phyloP scores from a whole-genome alignment of 2,329 filamentous ascomycete species.

The Phyllosticta citribraziliensis region DNA sequence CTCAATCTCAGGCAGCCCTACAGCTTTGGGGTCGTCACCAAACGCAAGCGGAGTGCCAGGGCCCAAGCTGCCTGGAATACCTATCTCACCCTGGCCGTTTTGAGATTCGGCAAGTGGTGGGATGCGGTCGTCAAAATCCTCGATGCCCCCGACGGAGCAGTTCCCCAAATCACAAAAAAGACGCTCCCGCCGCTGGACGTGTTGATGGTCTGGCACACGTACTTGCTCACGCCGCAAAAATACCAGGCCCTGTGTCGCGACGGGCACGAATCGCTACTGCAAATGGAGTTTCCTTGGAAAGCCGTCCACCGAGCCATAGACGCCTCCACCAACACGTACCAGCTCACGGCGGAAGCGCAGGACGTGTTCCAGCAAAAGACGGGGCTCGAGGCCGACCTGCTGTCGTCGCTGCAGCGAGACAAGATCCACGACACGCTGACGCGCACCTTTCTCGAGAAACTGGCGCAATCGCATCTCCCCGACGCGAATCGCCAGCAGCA shows the following conservation, averaged over 20 bases:
- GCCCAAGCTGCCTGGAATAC: conserved; percentile 7
- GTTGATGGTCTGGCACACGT: conserved; percentile 10
- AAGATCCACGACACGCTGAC: conserved; percentile 4
- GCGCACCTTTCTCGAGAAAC: conserved; percentile 1
- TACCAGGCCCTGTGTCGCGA: conserved; percentile 2
- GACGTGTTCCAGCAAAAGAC: conserved; percentile 3
- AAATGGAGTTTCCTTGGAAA: conserved; percentile 8
- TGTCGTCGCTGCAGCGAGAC: neutral
- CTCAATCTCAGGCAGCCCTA: neutral
- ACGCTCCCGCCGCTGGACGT: conserved; percentile 6
- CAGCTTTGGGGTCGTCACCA: neutral
- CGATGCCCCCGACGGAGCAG: neutral
- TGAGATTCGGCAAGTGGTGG: conserved; percentile 7
- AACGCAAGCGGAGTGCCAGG: neutral
- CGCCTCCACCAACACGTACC: conserved; percentile 1
- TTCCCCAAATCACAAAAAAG: neutral
- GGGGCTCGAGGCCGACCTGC: conserved; percentile 1
- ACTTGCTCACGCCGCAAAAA: conserved; percentile 3
- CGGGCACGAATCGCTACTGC: neutral
- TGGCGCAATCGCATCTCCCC: conserved; percentile 4
- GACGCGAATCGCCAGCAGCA: neutral
- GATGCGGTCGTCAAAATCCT: conserved; percentile 2
- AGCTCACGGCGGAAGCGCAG: neutral
- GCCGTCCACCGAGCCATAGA: conserved; percentile 1
- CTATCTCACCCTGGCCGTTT: conserved; percentile 7